Conservation (phyloP, 1,284 basidiomycete genomes). For the Cutaneotrichosporon spelunceum region DNA sequence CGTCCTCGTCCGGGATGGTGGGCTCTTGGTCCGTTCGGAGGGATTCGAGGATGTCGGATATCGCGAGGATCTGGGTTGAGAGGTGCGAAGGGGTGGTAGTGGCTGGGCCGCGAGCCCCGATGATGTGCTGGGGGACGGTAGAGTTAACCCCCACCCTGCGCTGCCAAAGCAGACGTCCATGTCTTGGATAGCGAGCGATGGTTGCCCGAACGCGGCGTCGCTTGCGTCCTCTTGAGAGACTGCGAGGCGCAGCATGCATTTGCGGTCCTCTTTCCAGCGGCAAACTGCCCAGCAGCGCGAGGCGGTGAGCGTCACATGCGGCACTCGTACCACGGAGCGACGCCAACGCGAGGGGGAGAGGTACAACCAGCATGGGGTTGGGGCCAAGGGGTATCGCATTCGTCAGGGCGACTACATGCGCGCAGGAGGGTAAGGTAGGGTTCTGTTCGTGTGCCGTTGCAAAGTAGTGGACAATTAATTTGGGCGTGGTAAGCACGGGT, state of each 20-base stretch:
- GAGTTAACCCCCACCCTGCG: slow-evolving; percentile 54
- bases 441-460: slow-evolving; percentile 49
- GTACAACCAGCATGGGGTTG: slow-evolving; percentile 54
- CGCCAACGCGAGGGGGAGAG: slow-evolving; percentile 51
- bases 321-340: slow-evolving; percentile 46
- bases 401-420: slow-evolving; percentile 51
- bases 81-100: slow-evolving; percentile 49
- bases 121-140: slow-evolving; percentile 52
- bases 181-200: slow-evolving; percentile 52
- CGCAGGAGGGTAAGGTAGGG: slow-evolving; percentile 49
- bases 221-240: slow-evolving; percentile 32
- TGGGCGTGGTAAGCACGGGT: slow-evolving; percentile 14
- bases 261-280: slow-evolving; percentile 40
- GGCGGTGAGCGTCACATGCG: slow-evolving; percentile 50
- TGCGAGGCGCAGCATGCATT: slow-evolving; percentile 40
- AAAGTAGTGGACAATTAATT: slow-evolving; percentile 47
- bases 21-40: slow-evolving; percentile 54
- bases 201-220: slow-evolving; percentile 53
- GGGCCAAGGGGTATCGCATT: slow-evolving; percentile 53
- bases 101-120: slow-evolving; percentile 49
- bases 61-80: slow-evolving; percentile 55
- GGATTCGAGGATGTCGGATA: slow-evolving; percentile 56
- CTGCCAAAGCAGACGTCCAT: slow-evolving; percentile 57
- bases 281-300: slow-evolving; percentile 48
- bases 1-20: slow-evolving; percentile 49